Evolutionary conservation across 2,329 filamentous ascomycete species (phyloP).

Genomic region (Fusarium oxysporum): DNA sequence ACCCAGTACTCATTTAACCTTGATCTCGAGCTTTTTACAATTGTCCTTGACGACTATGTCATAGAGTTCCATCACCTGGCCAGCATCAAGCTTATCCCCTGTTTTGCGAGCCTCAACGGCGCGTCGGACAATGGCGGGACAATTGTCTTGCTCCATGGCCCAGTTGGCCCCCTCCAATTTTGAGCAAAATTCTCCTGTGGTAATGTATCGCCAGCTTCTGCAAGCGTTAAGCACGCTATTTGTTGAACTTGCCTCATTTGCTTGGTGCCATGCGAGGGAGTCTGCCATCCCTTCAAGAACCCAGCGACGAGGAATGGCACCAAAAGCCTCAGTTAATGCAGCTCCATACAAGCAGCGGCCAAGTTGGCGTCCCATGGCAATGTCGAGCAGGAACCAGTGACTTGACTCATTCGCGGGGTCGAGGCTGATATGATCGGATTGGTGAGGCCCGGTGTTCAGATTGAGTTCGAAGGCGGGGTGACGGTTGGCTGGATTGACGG

Average conservation of each 20-base stretch:
- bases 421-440: slow-evolving; percentile 8
- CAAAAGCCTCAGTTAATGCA: neutral
- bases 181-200: neutral
- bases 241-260: neutral
- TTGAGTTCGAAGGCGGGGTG: slow-evolving; percentile 22
- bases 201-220: neutral
- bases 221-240: slow-evolving; percentile 22
- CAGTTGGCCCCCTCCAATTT: neutral
- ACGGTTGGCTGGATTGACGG: neutral
- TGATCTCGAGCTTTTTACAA: accelerated
- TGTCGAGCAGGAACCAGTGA: slow-evolving; percentile 23
- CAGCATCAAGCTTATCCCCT: neutral
- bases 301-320: neutral
- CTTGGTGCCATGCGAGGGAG: slow-evolving; percentile 12
- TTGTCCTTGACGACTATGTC: accelerated
- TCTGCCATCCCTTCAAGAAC: slow-evolving; percentile 4
- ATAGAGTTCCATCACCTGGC: neutral
- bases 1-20: neutral
- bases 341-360: slow-evolving; percentile 1
- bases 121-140: neutral
- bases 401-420: slow-evolving; percentile 9
- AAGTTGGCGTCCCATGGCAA: slow-evolving; percentile 7
- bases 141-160: neutral
- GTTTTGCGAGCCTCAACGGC: neutral
- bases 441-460: slow-evolving; percentile 14